Conservation (phyloP, 2,329 filamentous ascomycete genomes). For the Colletotrichum endophyticum region DNA sequence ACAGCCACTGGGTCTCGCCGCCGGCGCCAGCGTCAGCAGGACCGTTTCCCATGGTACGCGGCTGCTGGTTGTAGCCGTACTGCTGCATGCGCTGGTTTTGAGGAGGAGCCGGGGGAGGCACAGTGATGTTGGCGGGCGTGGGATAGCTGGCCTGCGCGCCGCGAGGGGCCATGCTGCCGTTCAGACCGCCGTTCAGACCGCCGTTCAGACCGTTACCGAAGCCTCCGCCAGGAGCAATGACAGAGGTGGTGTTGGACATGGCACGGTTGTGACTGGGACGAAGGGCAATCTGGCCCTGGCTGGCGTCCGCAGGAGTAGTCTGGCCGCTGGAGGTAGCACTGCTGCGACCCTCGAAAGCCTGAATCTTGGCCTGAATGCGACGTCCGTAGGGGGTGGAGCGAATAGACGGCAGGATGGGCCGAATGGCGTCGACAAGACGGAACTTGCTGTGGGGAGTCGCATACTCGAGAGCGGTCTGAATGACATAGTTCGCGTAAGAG, state of each 20-base stretch:
- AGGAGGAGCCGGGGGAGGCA: slow-evolving; percentile 27
- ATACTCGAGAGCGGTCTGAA: slow-evolving; percentile 93
- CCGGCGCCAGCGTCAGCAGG: slow-evolving; percentile 23
- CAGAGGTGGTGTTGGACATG: slow-evolving; percentile 43
- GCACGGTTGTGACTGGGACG: slow-evolving; percentile 48
- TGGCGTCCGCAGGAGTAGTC: slow-evolving; percentile 56
- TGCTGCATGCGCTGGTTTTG: slow-evolving; percentile 12
- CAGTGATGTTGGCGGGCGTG: slow-evolving; percentile 33
- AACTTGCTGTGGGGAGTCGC: slow-evolving; percentile 75
- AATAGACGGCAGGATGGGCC: slow-evolving; percentile 82
- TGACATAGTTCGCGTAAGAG: slow-evolving; percentile 95
- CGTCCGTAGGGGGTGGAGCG: slow-evolving; percentile 93
- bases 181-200: slow-evolving; percentile 25
- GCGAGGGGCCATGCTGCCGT: slow-evolving; percentile 31
- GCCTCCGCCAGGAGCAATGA: slow-evolving; percentile 33
- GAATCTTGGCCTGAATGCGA: slow-evolving; percentile 89
- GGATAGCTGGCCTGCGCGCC: slow-evolving; percentile 41
- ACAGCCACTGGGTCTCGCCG: slow-evolving; percentile 44
- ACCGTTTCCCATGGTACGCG: slow-evolving; percentile 4
- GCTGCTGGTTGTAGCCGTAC: slow-evolving; percentile 8
- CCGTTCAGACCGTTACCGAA: slow-evolving; percentile 32
- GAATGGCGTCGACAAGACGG: slow-evolving; percentile 81
- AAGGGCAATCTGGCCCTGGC: slow-evolving; percentile 58
- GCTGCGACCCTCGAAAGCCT: slow-evolving; percentile 59
- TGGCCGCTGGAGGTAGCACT: slow-evolving; percentile 52